Conservation (phyloP, 768 basidiomycete genomes). For the Psilocybe azurescens region DNA sequence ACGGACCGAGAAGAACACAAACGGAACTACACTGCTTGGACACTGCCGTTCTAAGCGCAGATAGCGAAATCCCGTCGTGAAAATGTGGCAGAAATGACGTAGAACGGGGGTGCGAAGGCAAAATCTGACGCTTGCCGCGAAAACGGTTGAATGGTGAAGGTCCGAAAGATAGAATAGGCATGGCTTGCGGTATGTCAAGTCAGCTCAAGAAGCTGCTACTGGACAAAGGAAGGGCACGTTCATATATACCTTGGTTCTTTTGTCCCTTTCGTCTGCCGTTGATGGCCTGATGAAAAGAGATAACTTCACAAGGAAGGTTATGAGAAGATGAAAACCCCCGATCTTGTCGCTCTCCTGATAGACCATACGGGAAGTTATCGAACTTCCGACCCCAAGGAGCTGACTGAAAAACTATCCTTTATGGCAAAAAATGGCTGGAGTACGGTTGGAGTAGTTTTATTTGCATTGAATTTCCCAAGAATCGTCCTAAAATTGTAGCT, state of each 20-base stretch:
- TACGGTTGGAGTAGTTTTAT: too few species aligned
- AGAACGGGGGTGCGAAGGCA: constrained; percentile 14
- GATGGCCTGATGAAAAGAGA: constrained; percentile 29
- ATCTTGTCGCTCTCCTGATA: constrained; percentile 24
- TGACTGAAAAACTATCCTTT: not conserved
- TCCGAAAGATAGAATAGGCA: constrained; percentile 27
- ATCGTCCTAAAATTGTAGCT: too few species aligned
- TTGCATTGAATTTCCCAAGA: too few species aligned
- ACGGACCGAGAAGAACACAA: constrained; percentile 15
- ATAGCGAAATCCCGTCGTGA: constrained; percentile 2
- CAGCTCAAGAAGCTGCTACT: constrained; percentile 31
- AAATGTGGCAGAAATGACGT: constrained; percentile 14
- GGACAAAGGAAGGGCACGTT: constrained; percentile 31
- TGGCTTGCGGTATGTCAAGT: constrained; percentile 41
- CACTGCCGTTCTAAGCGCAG: constrained; percentile 18
- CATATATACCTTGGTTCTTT: constrained; percentile 26
- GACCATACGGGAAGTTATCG: not conserved
- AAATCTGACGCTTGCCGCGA: constrained; percentile 25
- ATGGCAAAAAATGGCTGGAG: constrained; percentile 2
- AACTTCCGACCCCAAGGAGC: too few species aligned
- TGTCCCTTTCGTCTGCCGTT: constrained; percentile 31
- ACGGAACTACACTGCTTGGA: constrained; percentile 10
- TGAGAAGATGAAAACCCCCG: constrained; percentile 27
- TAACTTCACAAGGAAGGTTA: constrained; percentile 20
- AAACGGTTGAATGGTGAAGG: constrained; percentile 16